Evolutionary conservation across 2,329 filamentous ascomycete species (phyloP).

Genomic region (Colletotrichum endophyticum): DNA sequence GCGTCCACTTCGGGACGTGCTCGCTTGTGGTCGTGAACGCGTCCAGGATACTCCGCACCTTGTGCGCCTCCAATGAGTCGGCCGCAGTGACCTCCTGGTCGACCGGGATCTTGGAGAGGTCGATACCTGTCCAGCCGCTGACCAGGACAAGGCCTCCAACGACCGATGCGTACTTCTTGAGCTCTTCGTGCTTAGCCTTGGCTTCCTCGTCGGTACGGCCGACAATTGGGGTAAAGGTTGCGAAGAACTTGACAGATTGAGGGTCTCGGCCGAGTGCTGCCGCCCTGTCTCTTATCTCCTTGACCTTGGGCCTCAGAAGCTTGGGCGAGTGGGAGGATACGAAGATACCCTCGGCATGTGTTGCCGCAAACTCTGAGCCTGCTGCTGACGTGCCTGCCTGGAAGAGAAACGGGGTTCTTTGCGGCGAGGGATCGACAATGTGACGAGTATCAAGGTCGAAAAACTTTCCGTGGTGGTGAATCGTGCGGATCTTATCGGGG

Average conservation of each 20-base stretch:
- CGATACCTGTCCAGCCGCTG: conserved; percentile 65
- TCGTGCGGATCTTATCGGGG: conserved; percentile 62
- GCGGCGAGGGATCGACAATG: conserved; percentile 59
- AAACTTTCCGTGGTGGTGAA: conserved; percentile 51
- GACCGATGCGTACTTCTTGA: conserved; percentile 56
- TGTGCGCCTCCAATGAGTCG: conserved; percentile 58
- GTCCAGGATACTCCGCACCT: conserved; percentile 53
- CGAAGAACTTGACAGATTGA: conserved; percentile 60
- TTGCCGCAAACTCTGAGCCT: conserved; percentile 60
- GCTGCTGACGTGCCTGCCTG: conserved; percentile 65
- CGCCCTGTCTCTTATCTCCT: conserved; percentile 57
- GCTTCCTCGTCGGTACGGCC: conserved; percentile 58
- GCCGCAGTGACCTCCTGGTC: conserved; percentile 62
- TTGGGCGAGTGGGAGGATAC: conserved; percentile 58
- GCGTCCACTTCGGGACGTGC: conserved; percentile 46
- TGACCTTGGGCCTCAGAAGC: conserved; percentile 54
- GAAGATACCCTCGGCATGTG: conserved; percentile 66
- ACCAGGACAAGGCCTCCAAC: conserved; percentile 61
- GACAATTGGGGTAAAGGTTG: conserved; percentile 53
- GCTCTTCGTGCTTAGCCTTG: conserved; percentile 52
- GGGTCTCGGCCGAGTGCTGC: conserved; percentile 58
- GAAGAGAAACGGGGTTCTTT: conserved; percentile 61
- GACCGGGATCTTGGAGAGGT: conserved; percentile 60
- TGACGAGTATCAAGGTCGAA: conserved; percentile 37
- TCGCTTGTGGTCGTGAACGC: conserved; percentile 53